Base-by-base conservation (phyloP, 2,329 filamentous ascomycete genomes). In the Venturia asperata region DNA sequence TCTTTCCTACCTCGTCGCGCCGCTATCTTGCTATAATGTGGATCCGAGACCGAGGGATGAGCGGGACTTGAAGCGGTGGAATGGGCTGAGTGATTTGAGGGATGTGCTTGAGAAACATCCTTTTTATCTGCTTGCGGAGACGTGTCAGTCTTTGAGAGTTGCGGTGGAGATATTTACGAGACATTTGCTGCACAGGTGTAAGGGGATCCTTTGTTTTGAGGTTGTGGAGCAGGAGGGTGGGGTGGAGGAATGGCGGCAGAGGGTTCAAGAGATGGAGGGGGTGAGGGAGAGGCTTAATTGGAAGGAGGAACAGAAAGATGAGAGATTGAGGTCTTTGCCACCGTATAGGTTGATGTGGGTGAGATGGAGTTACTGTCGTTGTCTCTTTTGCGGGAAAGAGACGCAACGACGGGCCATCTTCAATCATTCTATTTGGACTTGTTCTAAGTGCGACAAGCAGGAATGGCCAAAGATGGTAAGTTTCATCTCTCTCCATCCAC, bases 311-410 rank as follows among this genome's bases (percentile, higher is more conserved):
- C 27, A 34, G 27, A 30, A 7, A 10, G 52, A 56, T 56, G 52
- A 37, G 27, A 37, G 27, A 56, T 19, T 37, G 21, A 24, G 27
- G 4, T 5, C 37, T 34, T n/a, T 56, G 24, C 52, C 52, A 13
- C 52, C 52, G 17, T 56, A 34, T n/a, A 30, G 52, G 24, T 13
- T 56, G 30, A 19, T 56, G 27, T 56, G 52, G 52, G 52, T 56
- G 5, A 30, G 52, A 21, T 56, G 52, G 52, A 34, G 27, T 34
- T 56, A 56, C 13, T 56, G 52, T 5, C 27, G 30, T 4, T 56
- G 52, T 56, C 52, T 56, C 27, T 56, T 56, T 13, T 56, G 52
- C 11, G 52, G 52, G 21, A 37, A 13, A n/a, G 2, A 5, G 19
- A 56, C 52, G 52, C 27, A 56, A 0, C 27, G 52, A 37, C 11